Base-by-base conservation (phyloP, 1,139 yeast genomes). In the Tardiomyces digboiensis region DNA sequence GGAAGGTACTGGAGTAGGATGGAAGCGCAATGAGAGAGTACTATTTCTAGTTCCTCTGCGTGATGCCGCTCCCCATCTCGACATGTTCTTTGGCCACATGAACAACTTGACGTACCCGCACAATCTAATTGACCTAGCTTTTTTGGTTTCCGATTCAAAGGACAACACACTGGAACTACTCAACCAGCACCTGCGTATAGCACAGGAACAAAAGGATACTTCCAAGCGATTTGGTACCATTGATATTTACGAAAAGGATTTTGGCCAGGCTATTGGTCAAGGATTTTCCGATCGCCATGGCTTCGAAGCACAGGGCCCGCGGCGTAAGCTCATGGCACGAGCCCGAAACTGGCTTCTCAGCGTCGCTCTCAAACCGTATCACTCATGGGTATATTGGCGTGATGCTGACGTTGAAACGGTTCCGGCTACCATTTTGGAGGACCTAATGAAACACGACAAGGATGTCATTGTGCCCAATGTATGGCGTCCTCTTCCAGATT, bases 401-500 rank as follows among this genome's bases (percentile, higher is more conserved):
- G 87, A 80, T 60, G 83, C 80, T 2, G 87, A 80, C 56, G 80
- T 80, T 8, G 83, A 80, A 55, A 69, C 76, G 2, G 71, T 75
- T 12, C 85, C 86, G 5, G 62, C 71, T 1, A 72, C 84, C 1
- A 71, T 80, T 43, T 61, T 80, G 44, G 82, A 80, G 58, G 86
- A 80, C 56, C 59, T 80, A 47, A 80, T 80, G 85, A 73, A 70
- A 47, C 82, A 77, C 56, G 72, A 75, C 50, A 68, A 67, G 52
- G 87, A 80, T 54, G 82, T 80, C 26, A 78, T 79, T 43, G 91
- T 86, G 26, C 96, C 96, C 19, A 86, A 86, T 58, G 93, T 86
- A 43, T 86, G 95, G 95, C 74, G 96, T 56, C 95, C 95, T 1
- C 68, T 86, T 48, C 95, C 95, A 1, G 87, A 81, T 57, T 85